phyloP scores from a whole-genome alignment of 2,329 filamentous ascomycete species.

The Fusarium goolgardi region DNA sequence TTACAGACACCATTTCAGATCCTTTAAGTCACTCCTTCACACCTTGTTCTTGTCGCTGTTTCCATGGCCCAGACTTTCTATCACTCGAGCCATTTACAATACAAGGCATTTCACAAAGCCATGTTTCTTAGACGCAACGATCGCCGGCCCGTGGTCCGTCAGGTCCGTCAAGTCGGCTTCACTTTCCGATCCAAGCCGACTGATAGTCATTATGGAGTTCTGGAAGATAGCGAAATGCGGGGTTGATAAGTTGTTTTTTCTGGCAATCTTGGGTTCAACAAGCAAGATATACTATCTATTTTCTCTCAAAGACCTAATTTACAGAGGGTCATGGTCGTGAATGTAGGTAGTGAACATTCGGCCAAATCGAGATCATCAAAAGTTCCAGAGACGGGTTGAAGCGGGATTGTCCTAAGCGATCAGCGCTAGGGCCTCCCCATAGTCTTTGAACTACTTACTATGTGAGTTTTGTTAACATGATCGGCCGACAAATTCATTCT shows the following conservation, averaged over 20 bases:
- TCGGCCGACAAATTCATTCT: not conserved
- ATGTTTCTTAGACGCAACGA: not conserved
- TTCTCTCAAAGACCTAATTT: not conserved
- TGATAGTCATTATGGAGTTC: conserved; percentile 13
- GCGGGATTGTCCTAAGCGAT: not conserved
- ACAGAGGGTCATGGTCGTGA: not conserved
- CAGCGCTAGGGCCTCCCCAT: not conserved
- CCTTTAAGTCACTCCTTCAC: too few species aligned
- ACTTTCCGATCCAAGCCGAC: conserved; percentile 18
- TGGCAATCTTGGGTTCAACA: not conserved
- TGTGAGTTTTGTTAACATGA: not conserved
- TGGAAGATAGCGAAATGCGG: conserved; percentile 51
- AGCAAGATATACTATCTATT: conserved; percentile 4
- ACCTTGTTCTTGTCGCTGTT: not conserved
- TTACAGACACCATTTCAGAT: not conserved
- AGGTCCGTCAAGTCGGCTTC: not conserved
- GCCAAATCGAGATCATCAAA: not conserved
- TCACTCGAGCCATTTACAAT: not conserved
- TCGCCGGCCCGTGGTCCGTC: conserved; percentile 53
- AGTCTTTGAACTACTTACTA: not conserved
- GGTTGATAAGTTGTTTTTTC: conserved; percentile 29
- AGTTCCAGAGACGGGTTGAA: not conserved
- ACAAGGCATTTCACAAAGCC: too few species aligned
- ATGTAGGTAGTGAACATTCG: not conserved
- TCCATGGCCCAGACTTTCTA: not conserved